A percentile compares a stretch with the other conserved stretches of the same genome.
Conservation (phyloP, 2,329 filamentous ascomycete genomes). For the Cercospora citrullina region DNA sequence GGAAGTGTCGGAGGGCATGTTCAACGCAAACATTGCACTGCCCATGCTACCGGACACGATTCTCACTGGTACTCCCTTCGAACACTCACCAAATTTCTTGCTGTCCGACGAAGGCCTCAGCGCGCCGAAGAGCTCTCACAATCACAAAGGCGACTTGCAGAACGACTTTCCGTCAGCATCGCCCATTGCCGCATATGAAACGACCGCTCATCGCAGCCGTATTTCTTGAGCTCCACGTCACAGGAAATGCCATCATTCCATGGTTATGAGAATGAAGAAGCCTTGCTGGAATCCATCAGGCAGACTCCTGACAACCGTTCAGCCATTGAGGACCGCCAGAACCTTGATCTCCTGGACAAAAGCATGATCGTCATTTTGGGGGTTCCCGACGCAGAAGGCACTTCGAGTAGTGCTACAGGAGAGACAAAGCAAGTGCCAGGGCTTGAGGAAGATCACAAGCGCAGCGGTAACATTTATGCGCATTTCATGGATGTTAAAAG, state of each 20-base stretch:
- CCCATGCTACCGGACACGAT: constrained; percentile 3
- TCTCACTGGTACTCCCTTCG: background rate
- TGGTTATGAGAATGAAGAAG: background rate
- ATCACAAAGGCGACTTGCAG: background rate
- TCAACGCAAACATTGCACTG: constrained; percentile 11
- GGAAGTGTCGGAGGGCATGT: constrained; percentile 11
- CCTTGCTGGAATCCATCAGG: background rate
- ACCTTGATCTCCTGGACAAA: background rate
- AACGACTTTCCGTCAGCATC: background rate
- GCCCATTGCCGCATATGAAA: background rate
- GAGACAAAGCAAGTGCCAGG: background rate
- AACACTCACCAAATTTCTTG: background rate
- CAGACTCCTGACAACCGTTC: background rate
- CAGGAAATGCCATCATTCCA: background rate
- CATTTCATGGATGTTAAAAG: background rate
- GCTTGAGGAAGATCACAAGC: background rate
- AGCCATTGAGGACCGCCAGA: background rate
- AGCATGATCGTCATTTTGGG: background rate
- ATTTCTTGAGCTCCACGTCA: background rate
- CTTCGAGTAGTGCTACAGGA: background rate
- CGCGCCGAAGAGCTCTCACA: background rate
- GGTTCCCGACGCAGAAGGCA: background rate
- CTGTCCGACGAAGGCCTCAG: background rate
- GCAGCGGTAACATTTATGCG: background rate
- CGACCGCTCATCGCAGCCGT: background rate